These are phyloP conservation scores for Hevea brasiliensis DNA, from an alignment of 345 rosid species.

Conservation along the genomic window DNA sequence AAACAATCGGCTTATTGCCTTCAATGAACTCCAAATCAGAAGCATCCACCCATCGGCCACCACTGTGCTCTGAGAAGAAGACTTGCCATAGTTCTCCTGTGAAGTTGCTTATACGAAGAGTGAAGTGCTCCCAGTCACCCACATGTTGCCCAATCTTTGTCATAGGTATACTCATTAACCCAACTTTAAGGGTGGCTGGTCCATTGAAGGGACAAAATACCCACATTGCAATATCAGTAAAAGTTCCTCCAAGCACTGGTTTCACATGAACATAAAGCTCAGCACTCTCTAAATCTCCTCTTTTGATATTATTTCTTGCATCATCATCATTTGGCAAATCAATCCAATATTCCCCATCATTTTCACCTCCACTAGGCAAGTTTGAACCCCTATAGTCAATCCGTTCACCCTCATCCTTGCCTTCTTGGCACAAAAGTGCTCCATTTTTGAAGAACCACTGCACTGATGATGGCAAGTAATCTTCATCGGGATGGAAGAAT, in stretches of 20 bases:
- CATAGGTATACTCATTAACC: conserved; percentile 63
- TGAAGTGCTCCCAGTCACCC: conserved; percentile 90
- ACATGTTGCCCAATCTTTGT: conserved; percentile 76
- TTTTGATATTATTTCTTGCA: conserved; percentile 46
- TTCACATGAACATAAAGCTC: conserved; percentile 87
- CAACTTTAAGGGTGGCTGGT: conserved; percentile 77
- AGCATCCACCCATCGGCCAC: conserved; percentile 79
- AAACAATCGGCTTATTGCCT: conserved; percentile 63
- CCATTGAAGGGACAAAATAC: conserved; percentile 91
- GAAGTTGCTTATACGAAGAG: conserved; percentile 82
- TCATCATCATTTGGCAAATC: conserved; percentile 66
- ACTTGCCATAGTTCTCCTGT: conserved; percentile 76
- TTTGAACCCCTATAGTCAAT: conserved; percentile 59
- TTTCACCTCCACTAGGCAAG: conserved; percentile 69
- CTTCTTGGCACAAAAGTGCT: conserved; percentile 55
- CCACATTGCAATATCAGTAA: conserved; percentile 92
- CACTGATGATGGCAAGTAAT: conserved; percentile 82
- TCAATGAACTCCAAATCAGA: conserved; percentile 59
- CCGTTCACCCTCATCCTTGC: conserved; percentile 43
- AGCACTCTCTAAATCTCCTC: conserved; percentile 67
- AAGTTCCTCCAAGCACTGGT: conserved; percentile 86
- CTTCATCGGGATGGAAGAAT: conserved; percentile 87
- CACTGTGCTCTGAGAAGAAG: conserved; percentile 87
- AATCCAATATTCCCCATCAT: conserved; percentile 77
- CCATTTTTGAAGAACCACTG: conserved; percentile 90